A percentile compares a stretch with the other conserved stretches of the same genome.
These are phyloP conservation scores for Chrysoporthe austroafricana DNA, from an alignment of 2,329 filamentous ascomycete species.

Conservation along the genomic window DNA sequence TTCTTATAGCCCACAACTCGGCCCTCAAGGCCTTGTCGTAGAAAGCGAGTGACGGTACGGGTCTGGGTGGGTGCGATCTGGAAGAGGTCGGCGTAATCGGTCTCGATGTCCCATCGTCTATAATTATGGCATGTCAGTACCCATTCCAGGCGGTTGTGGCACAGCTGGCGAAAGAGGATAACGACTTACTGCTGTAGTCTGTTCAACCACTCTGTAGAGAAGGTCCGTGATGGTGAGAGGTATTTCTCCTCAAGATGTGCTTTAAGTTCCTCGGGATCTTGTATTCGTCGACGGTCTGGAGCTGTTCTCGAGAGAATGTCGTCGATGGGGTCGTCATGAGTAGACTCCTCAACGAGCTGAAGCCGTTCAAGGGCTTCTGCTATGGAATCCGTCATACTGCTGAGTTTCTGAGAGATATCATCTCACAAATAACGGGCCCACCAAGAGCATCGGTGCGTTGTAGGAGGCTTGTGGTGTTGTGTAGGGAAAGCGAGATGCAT, in stretches of 20 bases:
- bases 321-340: conserved; percentile 53
- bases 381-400: conserved; percentile 42
- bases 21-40: conserved; percentile 87
- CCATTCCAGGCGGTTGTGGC: not conserved
- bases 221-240: conserved; percentile 76
- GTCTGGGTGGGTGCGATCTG: conserved; percentile 88
- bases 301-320: conserved; percentile 56
- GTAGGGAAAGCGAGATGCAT: not conserved
- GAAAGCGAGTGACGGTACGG: conserved; percentile 91
- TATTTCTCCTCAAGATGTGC: conserved; percentile 75
- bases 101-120: conserved; percentile 75
- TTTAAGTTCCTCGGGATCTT: conserved; percentile 67
- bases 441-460: not conserved
- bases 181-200: conserved; percentile 72
- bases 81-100: conserved; percentile 83
- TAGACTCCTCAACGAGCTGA: conserved; percentile 42
- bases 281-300: conserved; percentile 48
- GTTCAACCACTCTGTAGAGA: conserved; percentile 87
- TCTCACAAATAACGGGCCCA: not conserved
- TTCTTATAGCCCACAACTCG: conserved; percentile 92
- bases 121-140: conserved; percentile 13
- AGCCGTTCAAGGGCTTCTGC: conserved; percentile 55
- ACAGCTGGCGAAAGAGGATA: not conserved
- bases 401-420: not conserved
- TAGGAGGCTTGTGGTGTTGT: not conserved